Conservation (phyloP, 2,329 filamentous ascomycete species). For the Bisporella sp. region DNA sequence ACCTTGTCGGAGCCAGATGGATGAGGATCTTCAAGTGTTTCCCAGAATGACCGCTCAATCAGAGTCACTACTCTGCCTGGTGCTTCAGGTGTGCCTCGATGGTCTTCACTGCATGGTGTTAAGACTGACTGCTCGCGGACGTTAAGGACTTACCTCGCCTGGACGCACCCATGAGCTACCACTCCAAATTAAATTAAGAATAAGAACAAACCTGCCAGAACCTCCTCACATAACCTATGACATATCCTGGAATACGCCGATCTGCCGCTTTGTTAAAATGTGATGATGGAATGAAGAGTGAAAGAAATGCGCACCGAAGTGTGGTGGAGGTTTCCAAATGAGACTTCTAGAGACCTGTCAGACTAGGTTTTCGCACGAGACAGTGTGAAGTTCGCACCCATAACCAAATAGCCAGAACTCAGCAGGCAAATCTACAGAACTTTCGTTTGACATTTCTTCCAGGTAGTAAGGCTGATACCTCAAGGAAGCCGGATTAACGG, state of each 20-base stretch:
- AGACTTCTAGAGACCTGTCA: slow-evolving; percentile 56
- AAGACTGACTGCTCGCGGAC: slow-evolving; percentile 2
- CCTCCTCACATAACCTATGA: slow-evolving; percentile 85
- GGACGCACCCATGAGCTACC: slow-evolving; percentile 9
- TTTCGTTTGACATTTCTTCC: too few species aligned
- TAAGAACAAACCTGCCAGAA: slow-evolving; percentile 84
- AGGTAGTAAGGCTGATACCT: too few species aligned
- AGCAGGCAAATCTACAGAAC: too few species aligned
- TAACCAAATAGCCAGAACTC: slow-evolving; percentile 84
- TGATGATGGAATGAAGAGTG: neutral
- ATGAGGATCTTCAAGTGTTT: slow-evolving; percentile 60
- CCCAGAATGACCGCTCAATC: slow-evolving; percentile 79
- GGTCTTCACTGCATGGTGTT: slow-evolving; percentile 64
- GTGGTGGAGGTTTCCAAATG: slow-evolving; percentile 97
- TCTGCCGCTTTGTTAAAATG: slow-evolving; percentile 44
- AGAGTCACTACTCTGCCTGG: slow-evolving; percentile 92
- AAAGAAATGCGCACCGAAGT: slow-evolving; percentile 62
- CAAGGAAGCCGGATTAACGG: too few species aligned
- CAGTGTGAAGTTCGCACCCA: slow-evolving; percentile 52
- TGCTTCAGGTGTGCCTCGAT: slow-evolving; percentile 80
- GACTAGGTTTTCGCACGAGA: neutral
- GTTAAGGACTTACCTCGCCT: slow-evolving; percentile 29
- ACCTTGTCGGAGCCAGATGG: slow-evolving; percentile 60
- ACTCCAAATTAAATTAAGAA: slow-evolving; percentile 3
- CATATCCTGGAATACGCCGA: slow-evolving; percentile 77